phyloP scores from a whole-genome alignment of 306 rosid genomes.

The Ormosia semicastrata region DNA sequence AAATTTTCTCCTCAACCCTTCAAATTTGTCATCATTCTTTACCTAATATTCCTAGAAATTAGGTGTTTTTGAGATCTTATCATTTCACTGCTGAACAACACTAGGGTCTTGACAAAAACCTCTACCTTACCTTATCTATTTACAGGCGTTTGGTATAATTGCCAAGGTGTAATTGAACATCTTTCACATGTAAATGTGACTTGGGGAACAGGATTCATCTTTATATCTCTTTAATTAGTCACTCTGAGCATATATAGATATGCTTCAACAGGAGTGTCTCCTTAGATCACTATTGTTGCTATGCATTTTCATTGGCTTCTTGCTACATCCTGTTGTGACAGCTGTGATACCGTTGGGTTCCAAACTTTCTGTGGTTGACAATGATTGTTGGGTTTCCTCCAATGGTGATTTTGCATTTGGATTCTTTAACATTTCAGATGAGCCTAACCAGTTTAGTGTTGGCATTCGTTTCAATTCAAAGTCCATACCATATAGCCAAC shows the following conservation, averaged over 20 bases:
- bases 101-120: slow-evolving; percentile 2
- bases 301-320: slow-evolving; percentile 39
- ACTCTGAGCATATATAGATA: slow-evolving; percentile 33
- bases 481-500: slow-evolving; percentile 52
- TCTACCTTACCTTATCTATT: slow-evolving; percentile 8
- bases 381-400: slow-evolving; percentile 61
- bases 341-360: slow-evolving; percentile 70
- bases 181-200: slow-evolving; percentile 21
- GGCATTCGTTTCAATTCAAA: slow-evolving; percentile 70
- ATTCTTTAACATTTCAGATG: slow-evolving; percentile 54
- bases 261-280: slow-evolving; percentile 49
- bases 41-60: slow-evolving; percentile 32
- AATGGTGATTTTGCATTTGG: slow-evolving; percentile 76
- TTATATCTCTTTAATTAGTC: slow-evolving; percentile 20
- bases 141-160: slow-evolving; percentile 14
- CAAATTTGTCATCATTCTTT: slow-evolving; percentile 14
- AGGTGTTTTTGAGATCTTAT: slow-evolving; percentile 23
- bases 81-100: background rate
- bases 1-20: background rate
- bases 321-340: slow-evolving; percentile 39
- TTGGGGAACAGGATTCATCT: slow-evolving; percentile 2
- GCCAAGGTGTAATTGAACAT: background rate
- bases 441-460: slow-evolving; percentile 51
- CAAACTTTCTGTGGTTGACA: slow-evolving; percentile 50
- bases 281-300: slow-evolving; percentile 38